Evolutionary conservation across 352 stramenopile species (phyloP).

Genomic region (Globisporangium apiculatum): DNA sequence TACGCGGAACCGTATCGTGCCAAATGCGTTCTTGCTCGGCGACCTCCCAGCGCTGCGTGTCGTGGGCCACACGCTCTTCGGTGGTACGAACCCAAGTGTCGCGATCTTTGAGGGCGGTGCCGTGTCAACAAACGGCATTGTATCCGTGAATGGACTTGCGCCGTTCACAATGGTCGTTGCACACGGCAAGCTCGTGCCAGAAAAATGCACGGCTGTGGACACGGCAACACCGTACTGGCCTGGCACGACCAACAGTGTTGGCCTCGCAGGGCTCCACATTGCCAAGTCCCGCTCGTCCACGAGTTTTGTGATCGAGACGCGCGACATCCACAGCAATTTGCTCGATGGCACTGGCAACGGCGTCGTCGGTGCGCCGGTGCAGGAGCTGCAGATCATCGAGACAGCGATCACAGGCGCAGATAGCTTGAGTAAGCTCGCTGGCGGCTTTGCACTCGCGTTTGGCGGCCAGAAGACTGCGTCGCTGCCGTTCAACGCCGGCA

Average conservation of each 20-base stretch:
- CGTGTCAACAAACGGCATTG: slow-evolving; percentile 21
- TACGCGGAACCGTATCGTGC: slow-evolving; percentile 30
- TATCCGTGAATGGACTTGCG: slow-evolving; percentile 34
- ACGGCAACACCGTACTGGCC: slow-evolving; percentile 48
- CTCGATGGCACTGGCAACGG: slow-evolving; percentile 78
- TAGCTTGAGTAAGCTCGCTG: slow-evolving; percentile 32
- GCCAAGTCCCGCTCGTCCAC: slow-evolving; percentile 60
- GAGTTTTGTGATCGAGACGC: slow-evolving; percentile 90
- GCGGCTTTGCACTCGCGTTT: slow-evolving; percentile 75
- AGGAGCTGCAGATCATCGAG: slow-evolving; percentile 92
- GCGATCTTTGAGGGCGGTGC: slow-evolving; percentile 26
- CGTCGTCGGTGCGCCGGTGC: slow-evolving; percentile 35
- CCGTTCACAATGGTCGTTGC: slow-evolving; percentile 52
- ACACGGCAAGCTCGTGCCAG: slow-evolving; percentile 49
- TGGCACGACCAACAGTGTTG: slow-evolving; percentile 46
- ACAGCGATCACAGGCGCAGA: slow-evolving; percentile 35
- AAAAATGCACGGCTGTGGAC: slow-evolving; percentile 63
- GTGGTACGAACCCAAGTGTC: slow-evolving; percentile 21
- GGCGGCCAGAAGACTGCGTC: slow-evolving; percentile 45
- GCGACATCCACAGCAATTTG: slow-evolving; percentile 88
- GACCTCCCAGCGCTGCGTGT: slow-evolving; percentile 31
- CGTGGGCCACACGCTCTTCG: slow-evolving; percentile 21
- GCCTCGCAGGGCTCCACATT: slow-evolving; percentile 48
- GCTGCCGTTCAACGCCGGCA: slow-evolving; percentile 64
- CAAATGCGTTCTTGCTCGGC: slow-evolving; percentile 42